phyloP scores from a whole-genome alignment of 208 protist genomes.

The Borovskyia barvae region DNA sequence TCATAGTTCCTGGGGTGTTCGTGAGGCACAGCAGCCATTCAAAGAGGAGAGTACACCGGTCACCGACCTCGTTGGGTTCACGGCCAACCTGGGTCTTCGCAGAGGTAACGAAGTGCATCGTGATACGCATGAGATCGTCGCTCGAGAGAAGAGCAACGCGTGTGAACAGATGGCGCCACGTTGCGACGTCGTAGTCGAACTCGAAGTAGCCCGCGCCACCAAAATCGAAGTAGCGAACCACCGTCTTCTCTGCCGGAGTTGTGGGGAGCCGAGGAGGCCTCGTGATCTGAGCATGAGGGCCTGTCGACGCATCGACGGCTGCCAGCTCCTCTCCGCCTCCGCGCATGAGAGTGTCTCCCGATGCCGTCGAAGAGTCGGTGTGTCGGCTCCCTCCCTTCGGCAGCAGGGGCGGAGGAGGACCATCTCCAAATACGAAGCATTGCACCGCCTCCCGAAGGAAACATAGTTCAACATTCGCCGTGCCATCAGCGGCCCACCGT shows the following conservation, averaged over 20 bases:
- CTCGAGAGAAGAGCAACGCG: constrained; percentile 34
- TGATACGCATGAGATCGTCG: constrained; percentile 64
- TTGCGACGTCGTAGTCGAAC: constrained; percentile 66
- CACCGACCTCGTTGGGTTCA: constrained; percentile 30
- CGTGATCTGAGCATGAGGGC: too few relatives aligned
- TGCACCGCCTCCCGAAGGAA: constrained; percentile 18
- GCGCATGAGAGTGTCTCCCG: too few relatives aligned
- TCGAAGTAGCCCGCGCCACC: constrained; percentile 43
- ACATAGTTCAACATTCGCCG: constrained; percentile 6
- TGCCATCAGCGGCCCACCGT: constrained; percentile 11
- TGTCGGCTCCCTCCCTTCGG: background rate
- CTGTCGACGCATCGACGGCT: background rate
- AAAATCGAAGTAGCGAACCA: constrained; percentile 55
- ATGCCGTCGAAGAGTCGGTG: background rate
- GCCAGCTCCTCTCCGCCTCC: too few relatives aligned
- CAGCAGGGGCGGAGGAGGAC: too few relatives aligned
- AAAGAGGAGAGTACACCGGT: constrained; percentile 63
- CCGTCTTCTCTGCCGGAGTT: background rate
- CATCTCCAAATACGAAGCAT: background rate
- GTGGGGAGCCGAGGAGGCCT: background rate
- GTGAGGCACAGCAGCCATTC: constrained; percentile 59
- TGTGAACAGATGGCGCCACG: constrained; percentile 64
- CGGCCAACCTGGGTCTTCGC: constrained; percentile 52
- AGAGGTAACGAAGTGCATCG: constrained; percentile 44
- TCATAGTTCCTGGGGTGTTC: constrained; percentile 31